Evolutionary conservation across 2,329 filamentous ascomycete genomes (phyloP).

Genomic region (Phaeoacremonium minimum): DNA sequence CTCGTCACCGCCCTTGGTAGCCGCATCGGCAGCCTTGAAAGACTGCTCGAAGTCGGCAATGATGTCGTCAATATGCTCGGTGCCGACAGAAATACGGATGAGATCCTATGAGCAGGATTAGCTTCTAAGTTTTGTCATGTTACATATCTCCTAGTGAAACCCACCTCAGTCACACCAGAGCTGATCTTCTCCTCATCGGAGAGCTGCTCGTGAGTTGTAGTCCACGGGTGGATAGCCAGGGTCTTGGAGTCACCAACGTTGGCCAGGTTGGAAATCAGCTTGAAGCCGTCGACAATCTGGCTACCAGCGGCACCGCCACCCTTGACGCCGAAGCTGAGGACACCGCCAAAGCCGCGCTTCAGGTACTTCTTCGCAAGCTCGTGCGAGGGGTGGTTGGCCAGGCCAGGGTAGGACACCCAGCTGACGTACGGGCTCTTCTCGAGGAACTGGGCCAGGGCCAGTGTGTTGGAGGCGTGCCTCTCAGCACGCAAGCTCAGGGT

Average conservation of each 20-base stretch:
- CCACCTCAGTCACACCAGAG: conserved; percentile 76
- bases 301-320: conserved; percentile 79
- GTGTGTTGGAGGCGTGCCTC: conserved; percentile 79
- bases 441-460: conserved; percentile 76
- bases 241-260: conserved; percentile 97
- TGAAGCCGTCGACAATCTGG: conserved; percentile 89
- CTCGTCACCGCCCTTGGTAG: conserved; percentile 28
- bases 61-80: conserved; percentile 96
- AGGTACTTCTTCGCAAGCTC: conserved; percentile 83
- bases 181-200: conserved; percentile 72
- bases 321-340: conserved; percentile 90
- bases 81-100: conserved; percentile 92
- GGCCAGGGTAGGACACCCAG: conserved; percentile 93
- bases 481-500: conserved; percentile 84
- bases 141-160: conserved; percentile 4
- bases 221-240: conserved; percentile 91
- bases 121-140: no score
- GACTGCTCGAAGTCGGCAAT: conserved; percentile 93
- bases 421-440: conserved; percentile 77
- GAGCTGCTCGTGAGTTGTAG: conserved; percentile 91
- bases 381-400: conserved; percentile 78
- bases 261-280: conserved; percentile 90
- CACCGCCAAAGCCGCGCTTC: conserved; percentile 78
- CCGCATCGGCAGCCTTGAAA: conserved; percentile 58
- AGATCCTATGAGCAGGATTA: conserved; percentile 71